Evolutionary conservation across 192 early-diverging fungal genomes (phyloP).

Genomic region (Neocallimastix lanati): DNA sequence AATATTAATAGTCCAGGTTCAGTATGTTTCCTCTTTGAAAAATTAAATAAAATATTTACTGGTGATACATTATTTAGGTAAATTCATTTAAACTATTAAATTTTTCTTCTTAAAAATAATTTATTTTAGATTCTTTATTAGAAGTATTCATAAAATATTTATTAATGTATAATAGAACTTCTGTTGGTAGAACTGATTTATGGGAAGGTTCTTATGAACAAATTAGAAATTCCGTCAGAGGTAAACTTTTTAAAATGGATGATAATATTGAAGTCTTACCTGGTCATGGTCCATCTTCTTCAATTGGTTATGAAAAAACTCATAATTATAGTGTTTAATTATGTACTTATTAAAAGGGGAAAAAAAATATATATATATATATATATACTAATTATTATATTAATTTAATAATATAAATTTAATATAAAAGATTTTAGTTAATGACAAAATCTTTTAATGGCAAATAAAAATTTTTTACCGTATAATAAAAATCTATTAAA

Average conservation of each 20-base stretch:
- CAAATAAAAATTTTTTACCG: too few relatives aligned
- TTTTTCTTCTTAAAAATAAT: too few relatives aligned
- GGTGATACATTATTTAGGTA: neutral
- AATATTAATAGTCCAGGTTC: neutral
- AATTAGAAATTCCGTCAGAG: neutral
- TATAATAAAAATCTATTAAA: too few relatives aligned
- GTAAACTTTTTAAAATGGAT: neutral
- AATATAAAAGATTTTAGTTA: too few relatives aligned
- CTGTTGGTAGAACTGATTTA: neutral
- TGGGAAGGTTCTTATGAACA: neutral
- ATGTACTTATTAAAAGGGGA: too few relatives aligned
- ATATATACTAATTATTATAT: too few relatives aligned
- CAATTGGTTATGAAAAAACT: neutral
- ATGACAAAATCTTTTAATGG: too few relatives aligned
- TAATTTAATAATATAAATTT: too few relatives aligned
- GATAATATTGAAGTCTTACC: neutral
- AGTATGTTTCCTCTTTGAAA: neutral
- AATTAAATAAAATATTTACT: neutral
- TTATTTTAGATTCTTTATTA: too few relatives aligned
- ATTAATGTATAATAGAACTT: neutral
- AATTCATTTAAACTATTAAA: too few relatives aligned
- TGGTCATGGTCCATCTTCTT: neutral
- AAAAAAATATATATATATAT: too few relatives aligned
- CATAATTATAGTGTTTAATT: neutral
- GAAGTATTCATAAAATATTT: too few relatives aligned